A percentile compares a stretch with the other conserved stretches of the same genome.
phyloP scores from a whole-genome alignment of 2,329 filamentous ascomycete species.

The Epichloe coenophiala region DNA sequence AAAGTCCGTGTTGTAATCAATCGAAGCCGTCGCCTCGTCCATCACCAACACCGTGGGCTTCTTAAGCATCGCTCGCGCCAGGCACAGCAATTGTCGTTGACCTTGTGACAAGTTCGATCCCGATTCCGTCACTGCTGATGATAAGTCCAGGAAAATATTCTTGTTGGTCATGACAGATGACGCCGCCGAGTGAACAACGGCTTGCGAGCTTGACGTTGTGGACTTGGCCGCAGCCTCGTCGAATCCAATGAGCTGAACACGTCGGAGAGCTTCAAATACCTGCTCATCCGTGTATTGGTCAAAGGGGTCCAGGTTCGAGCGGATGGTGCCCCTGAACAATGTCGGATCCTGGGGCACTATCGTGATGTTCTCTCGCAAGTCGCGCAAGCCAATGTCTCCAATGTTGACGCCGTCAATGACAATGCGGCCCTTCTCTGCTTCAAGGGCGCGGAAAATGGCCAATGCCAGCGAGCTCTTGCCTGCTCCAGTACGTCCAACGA shows the following conservation, averaged over 20 bases:
- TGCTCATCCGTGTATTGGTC: conserved; percentile 77
- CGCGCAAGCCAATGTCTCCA: conserved; percentile 76
- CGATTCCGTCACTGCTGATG: conserved; percentile 73
- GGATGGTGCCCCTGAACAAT: conserved; percentile 81
- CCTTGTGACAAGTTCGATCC: conserved; percentile 92
- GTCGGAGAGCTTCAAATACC: conserved; percentile 72
- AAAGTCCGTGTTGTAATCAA: conserved; percentile 88
- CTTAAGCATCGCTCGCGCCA: conserved; percentile 86
- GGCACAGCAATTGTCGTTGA: conserved; percentile 84
- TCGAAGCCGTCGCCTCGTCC: conserved; percentile 96
- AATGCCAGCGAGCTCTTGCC: conserved; percentile 93
- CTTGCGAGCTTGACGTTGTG: conserved; percentile 6
- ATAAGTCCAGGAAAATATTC: conserved; percentile 83
- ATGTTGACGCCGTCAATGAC: conserved; percentile 87
- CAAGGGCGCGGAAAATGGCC: conserved; percentile 83
- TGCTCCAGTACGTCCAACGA: conserved; percentile 88
- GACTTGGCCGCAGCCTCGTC: conserved; percentile 29
- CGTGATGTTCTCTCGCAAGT: conserved; percentile 84
- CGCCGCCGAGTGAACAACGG: conserved; percentile 9
- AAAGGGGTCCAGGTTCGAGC: conserved; percentile 90
- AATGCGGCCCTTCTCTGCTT: conserved; percentile 82
- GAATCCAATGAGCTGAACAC: conserved; percentile 72
- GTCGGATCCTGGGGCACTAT: conserved; percentile 97
- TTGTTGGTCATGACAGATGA: conserved; percentile 57
- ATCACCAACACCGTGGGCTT: conserved; percentile 89